phyloP scores from a whole-genome alignment of 805 yeast species.

The Naumovozyma castellii region DNA sequence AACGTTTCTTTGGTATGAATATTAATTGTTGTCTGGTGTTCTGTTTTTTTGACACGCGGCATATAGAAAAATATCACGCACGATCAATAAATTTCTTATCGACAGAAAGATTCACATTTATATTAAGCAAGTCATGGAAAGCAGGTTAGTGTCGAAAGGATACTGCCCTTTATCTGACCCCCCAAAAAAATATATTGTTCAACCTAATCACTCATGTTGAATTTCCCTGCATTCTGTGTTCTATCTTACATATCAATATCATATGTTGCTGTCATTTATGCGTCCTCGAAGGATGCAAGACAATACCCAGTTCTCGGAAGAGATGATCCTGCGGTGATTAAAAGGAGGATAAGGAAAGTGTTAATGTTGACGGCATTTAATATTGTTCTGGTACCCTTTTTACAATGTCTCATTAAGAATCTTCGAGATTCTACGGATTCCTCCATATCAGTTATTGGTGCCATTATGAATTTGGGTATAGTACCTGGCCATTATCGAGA shows the following conservation, averaged over 20 bases:
- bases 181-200: not conserved
- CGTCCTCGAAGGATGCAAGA: slow-evolving; percentile 11
- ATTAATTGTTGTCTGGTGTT: too few relatives aligned
- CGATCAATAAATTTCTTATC: too few relatives aligned
- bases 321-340: slow-evolving; percentile 26
- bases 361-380: slow-evolving; percentile 10
- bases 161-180: too few relatives aligned
- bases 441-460: slow-evolving; percentile 6
- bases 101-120: too few relatives aligned
- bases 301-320: slow-evolving; percentile 17
- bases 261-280: slow-evolving; percentile 21
- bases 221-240: slow-evolving; percentile 1
- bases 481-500: slow-evolving; percentile 16
- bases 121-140: too few relatives aligned
- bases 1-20: too few relatives aligned
- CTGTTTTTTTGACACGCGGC: too few relatives aligned
- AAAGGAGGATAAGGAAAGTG: slow-evolving; percentile 18
- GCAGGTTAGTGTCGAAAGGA: too few relatives aligned
- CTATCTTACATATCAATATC: slow-evolving; percentile 20
- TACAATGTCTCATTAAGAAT: too few relatives aligned
- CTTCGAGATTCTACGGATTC: too few relatives aligned
- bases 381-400: slow-evolving; percentile 14
- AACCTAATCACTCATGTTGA: not conserved
- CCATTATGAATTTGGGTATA: slow-evolving; percentile 16
- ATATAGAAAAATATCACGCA: too few relatives aligned